Conservation (phyloP, 2,329 filamentous ascomycete species). For the Myriangium duriaei region DNA sequence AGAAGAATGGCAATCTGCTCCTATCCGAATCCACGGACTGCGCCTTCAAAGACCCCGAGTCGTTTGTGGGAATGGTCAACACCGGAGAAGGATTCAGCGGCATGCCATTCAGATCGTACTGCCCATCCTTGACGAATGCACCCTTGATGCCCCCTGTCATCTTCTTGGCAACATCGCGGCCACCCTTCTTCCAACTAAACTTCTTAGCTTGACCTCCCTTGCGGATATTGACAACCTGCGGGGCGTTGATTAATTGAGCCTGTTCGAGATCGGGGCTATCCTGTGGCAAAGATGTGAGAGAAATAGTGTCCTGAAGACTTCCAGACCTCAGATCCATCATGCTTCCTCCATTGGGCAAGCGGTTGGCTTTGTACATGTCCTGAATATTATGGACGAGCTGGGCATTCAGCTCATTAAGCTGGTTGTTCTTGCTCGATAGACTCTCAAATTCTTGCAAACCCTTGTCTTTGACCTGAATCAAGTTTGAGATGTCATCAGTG, state of each 20-base stretch:
- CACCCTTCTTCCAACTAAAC: conserved; percentile 98
- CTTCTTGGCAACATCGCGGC: conserved; percentile 85
- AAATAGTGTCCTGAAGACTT: conserved; percentile 7
- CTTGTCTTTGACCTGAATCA: conserved; percentile 78
- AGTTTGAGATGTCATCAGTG: conserved; percentile 69
- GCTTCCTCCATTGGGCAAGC: conserved; percentile 34
- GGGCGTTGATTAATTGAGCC: conserved; percentile 50
- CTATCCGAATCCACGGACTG: conserved; percentile 11
- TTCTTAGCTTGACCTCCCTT: conserved; percentile 81
- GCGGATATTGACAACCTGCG: conserved; percentile 89
- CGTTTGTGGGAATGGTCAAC: conserved; percentile 15
- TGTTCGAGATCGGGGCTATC: conserved; percentile 53
- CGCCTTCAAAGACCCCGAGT: conserved; percentile 5
- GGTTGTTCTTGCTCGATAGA: conserved; percentile 83
- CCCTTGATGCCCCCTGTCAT: conserved; percentile 90
- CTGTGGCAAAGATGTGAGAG: conserved; percentile 9
- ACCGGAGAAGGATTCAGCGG: conserved; percentile 20
- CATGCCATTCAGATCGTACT: conserved; percentile 21
- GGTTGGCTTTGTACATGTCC: conserved; percentile 74
- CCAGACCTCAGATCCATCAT: conserved; percentile 14
- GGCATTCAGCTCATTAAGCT: conserved; percentile 90
- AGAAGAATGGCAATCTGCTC: conserved; percentile 24
- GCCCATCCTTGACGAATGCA: conserved; percentile 50
- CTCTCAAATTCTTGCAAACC: conserved; percentile 93
- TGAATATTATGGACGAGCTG: conserved; percentile 91